These are phyloP conservation scores for Mariannaea elegans DNA, from an alignment of 2,329 filamentous ascomycete genomes.

Conservation along the genomic window DNA sequence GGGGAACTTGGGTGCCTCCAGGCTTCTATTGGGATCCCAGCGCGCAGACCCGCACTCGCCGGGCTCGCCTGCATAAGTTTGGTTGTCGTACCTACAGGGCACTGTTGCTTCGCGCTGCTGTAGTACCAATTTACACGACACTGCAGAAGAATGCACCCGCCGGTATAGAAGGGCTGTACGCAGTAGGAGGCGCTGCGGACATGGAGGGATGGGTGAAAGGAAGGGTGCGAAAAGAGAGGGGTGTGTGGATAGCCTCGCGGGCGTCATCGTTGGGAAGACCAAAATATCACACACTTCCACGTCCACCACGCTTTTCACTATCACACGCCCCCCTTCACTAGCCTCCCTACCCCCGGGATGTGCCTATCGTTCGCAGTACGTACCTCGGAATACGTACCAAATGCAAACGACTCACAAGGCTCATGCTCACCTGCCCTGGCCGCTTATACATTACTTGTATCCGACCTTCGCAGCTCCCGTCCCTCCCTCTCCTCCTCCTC, in stretches of 20 bases:
- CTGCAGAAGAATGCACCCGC: too few species aligned
- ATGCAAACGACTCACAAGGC: constrained; percentile 29
- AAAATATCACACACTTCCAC: constrained; percentile 13
- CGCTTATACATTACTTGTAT: constrained; percentile 38
- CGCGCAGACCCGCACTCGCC: constrained; percentile 7
- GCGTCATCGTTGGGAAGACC: constrained; percentile 2
- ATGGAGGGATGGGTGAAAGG: neutral
- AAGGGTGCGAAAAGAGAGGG: neutral
- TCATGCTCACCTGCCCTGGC: constrained; percentile 35
- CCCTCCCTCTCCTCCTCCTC: constrained; percentile 49
- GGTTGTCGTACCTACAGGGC: constrained; percentile 4
- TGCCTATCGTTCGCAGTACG: constrained; percentile 31
- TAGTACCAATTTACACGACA: too few species aligned
- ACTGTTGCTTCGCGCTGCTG: neutral
- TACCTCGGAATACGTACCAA: constrained; percentile 32
- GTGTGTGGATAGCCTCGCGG: neutral
- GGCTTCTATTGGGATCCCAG: neutral
- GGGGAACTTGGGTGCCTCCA: neutral
- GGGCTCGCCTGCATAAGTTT: constrained; percentile 8
- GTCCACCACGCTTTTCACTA: neutral
- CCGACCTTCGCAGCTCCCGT: constrained; percentile 42
- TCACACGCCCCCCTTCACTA: constrained; percentile 21
- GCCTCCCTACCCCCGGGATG: constrained; percentile 23
- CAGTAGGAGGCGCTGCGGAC: neutral
- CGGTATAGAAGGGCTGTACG: too few species aligned